phyloP scores from a whole-genome alignment of 176 grass and related monocot species.

The Oryza glumipatula region DNA sequence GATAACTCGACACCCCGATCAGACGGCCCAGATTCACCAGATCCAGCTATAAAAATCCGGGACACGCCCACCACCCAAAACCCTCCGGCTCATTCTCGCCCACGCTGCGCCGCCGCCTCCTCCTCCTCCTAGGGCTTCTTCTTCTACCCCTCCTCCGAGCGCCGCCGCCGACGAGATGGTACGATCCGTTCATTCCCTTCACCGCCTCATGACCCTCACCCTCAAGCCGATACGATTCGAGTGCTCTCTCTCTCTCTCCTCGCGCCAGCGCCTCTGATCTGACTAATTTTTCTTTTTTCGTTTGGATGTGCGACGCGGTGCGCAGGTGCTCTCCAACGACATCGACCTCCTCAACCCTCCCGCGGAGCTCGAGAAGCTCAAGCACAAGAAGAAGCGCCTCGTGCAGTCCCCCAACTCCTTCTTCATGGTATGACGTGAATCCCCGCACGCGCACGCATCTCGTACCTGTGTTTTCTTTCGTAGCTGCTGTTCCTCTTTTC shows the following conservation, averaged over 20 bases:
- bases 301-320: background rate
- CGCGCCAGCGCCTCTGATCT: background rate
- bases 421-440: constrained; percentile 62
- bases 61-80: background rate
- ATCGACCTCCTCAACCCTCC: constrained; percentile 89
- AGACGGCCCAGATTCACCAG: background rate
- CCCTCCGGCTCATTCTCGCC: constrained; percentile 17
- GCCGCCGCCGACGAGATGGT: constrained; percentile 26
- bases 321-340: constrained; percentile 80
- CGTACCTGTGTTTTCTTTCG: background rate
- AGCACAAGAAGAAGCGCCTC: constrained; percentile 94
- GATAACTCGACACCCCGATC: background rate
- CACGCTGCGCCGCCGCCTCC: background rate
- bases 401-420: constrained; percentile 89
- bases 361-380: constrained; percentile 79
- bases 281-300: background rate
- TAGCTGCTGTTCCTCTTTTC: too few species aligned
- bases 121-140: background rate
- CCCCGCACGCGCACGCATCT: background rate
- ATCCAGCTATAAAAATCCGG: background rate
- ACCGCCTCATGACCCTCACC: background rate
- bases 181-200: background rate
- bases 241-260: too few species aligned
- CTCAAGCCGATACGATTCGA: background rate
- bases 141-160: too few species aligned